These are phyloP conservation scores for Colletotrichum nymphaeae DNA, from an alignment of 2,329 filamentous ascomycete genomes.

Conservation along the genomic window DNA sequence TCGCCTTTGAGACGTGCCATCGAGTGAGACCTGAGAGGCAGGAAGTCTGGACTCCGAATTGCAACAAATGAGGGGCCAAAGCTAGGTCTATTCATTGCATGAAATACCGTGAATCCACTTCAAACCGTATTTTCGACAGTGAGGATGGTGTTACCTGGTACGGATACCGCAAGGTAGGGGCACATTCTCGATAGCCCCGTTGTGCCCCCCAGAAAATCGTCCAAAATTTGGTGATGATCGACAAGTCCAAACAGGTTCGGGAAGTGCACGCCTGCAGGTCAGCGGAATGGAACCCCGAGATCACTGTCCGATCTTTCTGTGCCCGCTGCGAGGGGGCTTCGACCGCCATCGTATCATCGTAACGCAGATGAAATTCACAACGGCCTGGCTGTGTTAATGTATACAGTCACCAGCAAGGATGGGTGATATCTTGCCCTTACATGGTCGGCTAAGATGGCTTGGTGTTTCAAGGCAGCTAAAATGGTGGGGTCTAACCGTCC, in stretches of 20 bases:
- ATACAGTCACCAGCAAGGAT: neutral
- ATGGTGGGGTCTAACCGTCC: slow-evolving; percentile 10
- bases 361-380: slow-evolving; percentile 1
- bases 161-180: neutral
- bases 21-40: slow-evolving; percentile 1
- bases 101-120: slow-evolving; percentile 2
- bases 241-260: slow-evolving; percentile 9
- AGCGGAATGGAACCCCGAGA: slow-evolving; percentile 7
- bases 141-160: neutral
- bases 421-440: slow-evolving; percentile 11
- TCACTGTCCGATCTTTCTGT: slow-evolving; percentile 5
- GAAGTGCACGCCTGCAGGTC: neutral
- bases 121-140: slow-evolving; percentile 3
- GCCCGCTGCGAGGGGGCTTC: neutral
- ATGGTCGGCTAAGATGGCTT: slow-evolving; percentile 25
- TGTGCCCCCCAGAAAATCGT: slow-evolving; percentile 1
- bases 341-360: neutral
- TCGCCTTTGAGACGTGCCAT: slow-evolving; percentile 3
- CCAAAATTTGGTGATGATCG: slow-evolving; percentile 14
- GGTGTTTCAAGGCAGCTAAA: slow-evolving; percentile 24
- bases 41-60: neutral
- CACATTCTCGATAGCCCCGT: slow-evolving; percentile 4
- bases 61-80: slow-evolving; percentile 1
- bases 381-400: neutral
- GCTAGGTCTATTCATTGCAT: slow-evolving; percentile 10